phyloP scores from a whole-genome alignment of 2,329 filamentous ascomycete species.

The Immersiporthe knoxdaviesiana region DNA sequence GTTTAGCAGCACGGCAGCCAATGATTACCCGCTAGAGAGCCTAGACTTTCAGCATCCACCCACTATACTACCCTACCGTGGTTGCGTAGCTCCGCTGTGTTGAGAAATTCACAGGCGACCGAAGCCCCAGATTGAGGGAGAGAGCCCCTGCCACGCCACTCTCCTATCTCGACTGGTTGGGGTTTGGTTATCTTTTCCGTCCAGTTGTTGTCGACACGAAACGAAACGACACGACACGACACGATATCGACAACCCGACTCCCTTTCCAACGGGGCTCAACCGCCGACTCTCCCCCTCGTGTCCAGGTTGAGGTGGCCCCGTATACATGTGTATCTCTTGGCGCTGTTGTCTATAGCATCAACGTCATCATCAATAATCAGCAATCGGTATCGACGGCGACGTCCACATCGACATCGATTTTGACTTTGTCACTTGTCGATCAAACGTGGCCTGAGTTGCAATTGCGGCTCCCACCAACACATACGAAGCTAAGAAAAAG shows the following conservation, averaged over 20 bases:
- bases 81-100: neutral
- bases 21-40: neutral
- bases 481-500: neutral
- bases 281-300: neutral
- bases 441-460: neutral
- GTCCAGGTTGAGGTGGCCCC: neutral
- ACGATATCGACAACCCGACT: neutral
- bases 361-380: neutral
- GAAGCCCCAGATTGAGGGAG: neutral
- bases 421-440: neutral
- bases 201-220: neutral
- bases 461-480: neutral
- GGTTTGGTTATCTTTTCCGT: neutral
- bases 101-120: neutral
- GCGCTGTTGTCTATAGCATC: neutral
- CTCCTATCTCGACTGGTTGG: conserved; percentile 1
- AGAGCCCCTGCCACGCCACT: neutral
- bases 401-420: neutral
- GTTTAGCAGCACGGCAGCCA: neutral
- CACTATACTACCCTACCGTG: neutral
- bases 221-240: neutral
- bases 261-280: neutral
- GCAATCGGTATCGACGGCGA: neutral
- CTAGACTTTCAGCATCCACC: neutral
- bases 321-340: neutral